phyloP scores from a whole-genome alignment of 805 yeast species.

The Henningerozyma blattae region DNA sequence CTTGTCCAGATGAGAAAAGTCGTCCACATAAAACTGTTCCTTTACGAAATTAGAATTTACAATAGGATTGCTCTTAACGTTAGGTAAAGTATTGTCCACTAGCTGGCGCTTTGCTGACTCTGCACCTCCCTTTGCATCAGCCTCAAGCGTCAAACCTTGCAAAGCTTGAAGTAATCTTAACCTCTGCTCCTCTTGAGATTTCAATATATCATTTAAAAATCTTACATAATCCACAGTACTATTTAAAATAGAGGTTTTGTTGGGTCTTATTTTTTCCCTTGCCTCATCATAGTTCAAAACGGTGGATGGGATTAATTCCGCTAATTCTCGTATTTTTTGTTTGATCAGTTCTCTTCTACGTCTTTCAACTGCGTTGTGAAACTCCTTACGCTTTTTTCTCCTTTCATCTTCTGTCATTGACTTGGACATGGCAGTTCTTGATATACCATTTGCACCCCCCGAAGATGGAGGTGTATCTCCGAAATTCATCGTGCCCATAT shows the following conservation, averaged over 20 bases:
- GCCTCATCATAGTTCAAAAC: constrained; percentile 33
- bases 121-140: too few species aligned
- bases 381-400: constrained; percentile 66
- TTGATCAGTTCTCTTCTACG: constrained; percentile 84
- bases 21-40: too few species aligned
- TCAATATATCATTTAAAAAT: constrained; percentile 50
- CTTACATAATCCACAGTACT: constrained; percentile 71
- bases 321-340: constrained; percentile 76
- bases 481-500: neutral
- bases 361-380: constrained; percentile 91
- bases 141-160: too few species aligned
- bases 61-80: too few species aligned
- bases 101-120: too few species aligned
- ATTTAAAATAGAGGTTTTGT: constrained; percentile 66
- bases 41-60: too few species aligned
- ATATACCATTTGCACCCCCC: too few species aligned
- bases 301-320: constrained; percentile 69
- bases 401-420: constrained; percentile 57
- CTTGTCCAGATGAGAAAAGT: constrained; percentile 10
- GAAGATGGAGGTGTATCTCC: too few species aligned
- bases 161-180: too few species aligned
- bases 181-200: constrained; percentile 46
- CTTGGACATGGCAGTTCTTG: too few species aligned
- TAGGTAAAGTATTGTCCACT: too few species aligned
- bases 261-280: constrained; percentile 59